Evolutionary conservation across 2,329 filamentous ascomycete species (phyloP), one percentile per base, ranked within the genome.

Genomic region (Cladobotryum protrusum): DNA sequence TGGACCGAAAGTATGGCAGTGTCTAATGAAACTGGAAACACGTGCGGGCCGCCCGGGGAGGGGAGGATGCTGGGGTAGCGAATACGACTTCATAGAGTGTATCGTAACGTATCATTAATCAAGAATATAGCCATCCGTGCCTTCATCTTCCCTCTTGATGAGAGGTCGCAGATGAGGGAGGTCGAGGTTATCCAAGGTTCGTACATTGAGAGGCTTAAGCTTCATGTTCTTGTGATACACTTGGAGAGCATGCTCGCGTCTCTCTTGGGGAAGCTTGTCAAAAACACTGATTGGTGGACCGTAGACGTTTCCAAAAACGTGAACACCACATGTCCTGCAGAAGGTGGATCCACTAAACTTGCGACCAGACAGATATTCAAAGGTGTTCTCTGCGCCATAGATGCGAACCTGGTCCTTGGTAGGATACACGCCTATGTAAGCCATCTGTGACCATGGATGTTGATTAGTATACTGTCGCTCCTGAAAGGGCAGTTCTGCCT

Each of bases 251-350:
- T 33, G 41, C 19, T 57, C 57, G 44, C 55, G 56, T 34, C 56
- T 59, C 43, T 63, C 61, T 3, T 57, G 52, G 1, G 61, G 50
- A 2, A 64, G 40, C 15, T 48, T 58, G 44, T 61, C 59, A n/a
- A 67, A 56, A 12, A 63, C 29, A 40, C 58, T 59, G 9, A 59
- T 44, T 0, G 59, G 63, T 3, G 65, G 65, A 2, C 63, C 65
- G 32, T 66, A 60, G 2, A 66, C 47, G 14, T 56, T 63, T 9
- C 42, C 48, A 35, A 61, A 65, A 17, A 63, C 55, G 15, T 52
- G 52, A 0, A 65, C 63, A 3, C 65, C 65, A 40, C 65, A 67
- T 0, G 49, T 62, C 8, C 52, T 54, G 56, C 65, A 67, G 43
- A 57, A 52, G 1, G 54, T 51, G 1, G 39, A 36, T 3, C 58